phyloP scores from a whole-genome alignment of 1,284 basidiomycete species.

The Cryptococcus sp. region DNA sequence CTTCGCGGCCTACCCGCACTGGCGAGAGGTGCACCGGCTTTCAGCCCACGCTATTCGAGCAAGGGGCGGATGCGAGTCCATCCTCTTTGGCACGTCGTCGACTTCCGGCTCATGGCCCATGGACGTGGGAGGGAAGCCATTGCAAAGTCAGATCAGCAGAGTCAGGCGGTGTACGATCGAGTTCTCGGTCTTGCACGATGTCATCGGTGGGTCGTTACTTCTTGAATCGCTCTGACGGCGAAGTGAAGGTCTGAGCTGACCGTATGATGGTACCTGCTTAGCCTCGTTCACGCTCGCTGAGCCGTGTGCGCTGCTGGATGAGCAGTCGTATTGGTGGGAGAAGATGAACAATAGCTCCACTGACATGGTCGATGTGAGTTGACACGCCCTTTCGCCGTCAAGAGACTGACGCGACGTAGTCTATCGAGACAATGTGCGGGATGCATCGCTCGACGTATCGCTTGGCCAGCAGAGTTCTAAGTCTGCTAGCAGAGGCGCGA shows the following conservation, averaged over 20 bases:
- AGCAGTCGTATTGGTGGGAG: constrained; percentile 31
- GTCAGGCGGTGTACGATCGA: constrained; percentile 33
- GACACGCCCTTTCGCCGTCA: background rate
- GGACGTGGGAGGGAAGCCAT: constrained; percentile 8
- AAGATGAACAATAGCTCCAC: constrained; percentile 9
- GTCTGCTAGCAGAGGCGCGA: constrained; percentile 27
- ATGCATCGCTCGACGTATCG: background rate
- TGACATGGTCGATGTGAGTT: constrained; percentile 5
- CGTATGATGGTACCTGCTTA: background rate
- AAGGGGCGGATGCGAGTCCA: constrained; percentile 35
- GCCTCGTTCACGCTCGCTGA: constrained; percentile 24
- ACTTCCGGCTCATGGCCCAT: background rate
- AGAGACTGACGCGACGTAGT: background rate
- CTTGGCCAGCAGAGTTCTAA: constrained; percentile 19
- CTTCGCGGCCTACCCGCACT: constrained; percentile 32
- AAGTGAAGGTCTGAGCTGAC: background rate
- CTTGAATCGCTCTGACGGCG: background rate
- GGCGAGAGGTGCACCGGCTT: constrained; percentile 38
- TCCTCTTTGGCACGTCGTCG: constrained; percentile 30
- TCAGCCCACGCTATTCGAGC: constrained; percentile 27
- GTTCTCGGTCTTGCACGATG: constrained; percentile 33
- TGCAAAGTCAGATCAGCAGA: no score
- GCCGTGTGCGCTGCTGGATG: constrained; percentile 20
- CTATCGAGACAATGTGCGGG: constrained; percentile 28
- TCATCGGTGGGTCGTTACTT: constrained; percentile 25